Base-by-base conservation (phyloP, 2,329 filamentous ascomycete species). In the Colletotrichum chlorophyti region DNA sequence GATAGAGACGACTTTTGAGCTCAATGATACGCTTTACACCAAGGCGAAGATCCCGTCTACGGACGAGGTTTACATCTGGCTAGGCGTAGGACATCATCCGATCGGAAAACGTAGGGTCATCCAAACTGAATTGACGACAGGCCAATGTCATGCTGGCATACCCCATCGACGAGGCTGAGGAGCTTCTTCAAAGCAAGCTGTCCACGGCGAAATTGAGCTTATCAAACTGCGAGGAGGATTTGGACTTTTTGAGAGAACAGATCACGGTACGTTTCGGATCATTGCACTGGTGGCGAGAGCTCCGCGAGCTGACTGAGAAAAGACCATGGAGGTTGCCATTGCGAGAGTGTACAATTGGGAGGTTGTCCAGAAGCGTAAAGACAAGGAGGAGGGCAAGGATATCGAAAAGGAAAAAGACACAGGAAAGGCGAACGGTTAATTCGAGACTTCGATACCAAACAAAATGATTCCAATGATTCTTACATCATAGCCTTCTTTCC, bases 321-420 rank as follows among this genome's bases (percentile, higher is more conserved):
- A 96, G 91, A 97, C 93, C 0, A 89, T 99, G 80, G 95, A 99
- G 75, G 95, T 99, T 29, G 95, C 95, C 4, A 93, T 94, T 35
- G 95, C 95, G 19, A 84, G 95, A 64, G 93, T 99, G n/a, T 98
- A 99, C 76, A 99, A 99, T 75, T 98, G 95, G 94, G 95, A 99
- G 69, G 93, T 99, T 5, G 91, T 94, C 38, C 91, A 97, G 79
- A 91, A 96, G 76, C 83, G 95, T 66, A 97, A 97, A 80, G 93
- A 97, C 61, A 95, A 93, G 74, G 87, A 89, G 34, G 84, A 86
- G 62, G 86, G 79, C 48, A 74, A 76, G 58, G 72, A 70, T 38
- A 70, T 72, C 45, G 70, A 74, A 58, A 74, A 74, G 43, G 69
- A 68, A 40, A 76, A 78, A 61, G 76, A 74, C 29, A 69, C 70